Conservation (phyloP, 139 green algal species). For the Pseudopediastrum boryanum region DNA sequence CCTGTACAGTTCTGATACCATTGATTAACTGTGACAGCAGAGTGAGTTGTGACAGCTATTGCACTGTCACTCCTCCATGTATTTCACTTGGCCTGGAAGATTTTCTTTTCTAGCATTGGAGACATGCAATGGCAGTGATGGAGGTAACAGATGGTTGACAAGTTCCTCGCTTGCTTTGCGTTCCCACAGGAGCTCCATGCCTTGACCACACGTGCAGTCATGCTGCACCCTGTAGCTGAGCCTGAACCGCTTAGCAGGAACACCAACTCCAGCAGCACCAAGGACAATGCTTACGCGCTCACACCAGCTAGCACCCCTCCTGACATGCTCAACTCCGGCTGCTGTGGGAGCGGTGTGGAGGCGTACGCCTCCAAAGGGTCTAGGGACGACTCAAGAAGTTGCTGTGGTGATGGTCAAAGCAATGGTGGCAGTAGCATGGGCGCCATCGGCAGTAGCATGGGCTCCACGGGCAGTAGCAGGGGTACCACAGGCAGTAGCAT, state of each 20-base stretch:
- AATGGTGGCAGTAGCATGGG: not conserved
- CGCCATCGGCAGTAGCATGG: not conserved
- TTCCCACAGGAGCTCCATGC: conserved; percentile 16
- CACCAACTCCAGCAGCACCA: not conserved
- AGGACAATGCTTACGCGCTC: not conserved
- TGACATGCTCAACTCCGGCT: not conserved
- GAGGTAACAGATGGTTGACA: too few species aligned
- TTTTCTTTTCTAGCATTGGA: too few species aligned
- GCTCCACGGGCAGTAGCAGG: not conserved
- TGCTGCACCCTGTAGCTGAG: conserved; percentile 16
- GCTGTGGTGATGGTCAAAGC: not conserved
- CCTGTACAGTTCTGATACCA: too few species aligned
- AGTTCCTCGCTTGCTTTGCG: too few species aligned
- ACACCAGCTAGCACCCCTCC: not conserved
- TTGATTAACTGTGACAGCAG: too few species aligned
- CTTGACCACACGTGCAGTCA: not conserved
- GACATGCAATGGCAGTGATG: too few species aligned
- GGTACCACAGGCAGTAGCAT: not conserved
- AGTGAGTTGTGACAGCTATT: too few species aligned
- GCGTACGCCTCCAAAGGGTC: not conserved
- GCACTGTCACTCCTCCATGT: too few species aligned
- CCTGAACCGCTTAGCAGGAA: too few species aligned
- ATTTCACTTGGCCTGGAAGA: too few species aligned
- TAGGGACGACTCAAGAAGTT: not conserved
- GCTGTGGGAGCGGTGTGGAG: not conserved